These are phyloP conservation scores for Dactylella cylindrospora DNA, from an alignment of 2,329 filamentous ascomycete genomes.

Conservation along the genomic window DNA sequence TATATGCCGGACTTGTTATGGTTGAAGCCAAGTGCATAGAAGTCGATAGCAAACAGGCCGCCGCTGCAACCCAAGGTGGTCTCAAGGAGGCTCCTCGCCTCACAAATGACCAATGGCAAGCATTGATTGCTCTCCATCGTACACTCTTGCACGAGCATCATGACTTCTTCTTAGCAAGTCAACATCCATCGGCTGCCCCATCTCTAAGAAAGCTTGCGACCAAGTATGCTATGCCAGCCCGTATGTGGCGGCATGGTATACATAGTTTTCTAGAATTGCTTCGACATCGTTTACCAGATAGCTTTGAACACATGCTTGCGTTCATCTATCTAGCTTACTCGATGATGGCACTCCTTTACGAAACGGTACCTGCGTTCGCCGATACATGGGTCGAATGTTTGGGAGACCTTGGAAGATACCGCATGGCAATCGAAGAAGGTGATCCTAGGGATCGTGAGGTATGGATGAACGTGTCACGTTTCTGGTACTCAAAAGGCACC, in stretches of 20 bases:
- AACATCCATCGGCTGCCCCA: conserved; percentile 75
- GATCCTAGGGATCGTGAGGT: conserved; percentile 72
- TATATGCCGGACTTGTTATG: conserved; percentile 80
- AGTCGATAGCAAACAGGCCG: conserved; percentile 66
- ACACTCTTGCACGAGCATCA: conserved; percentile 80
- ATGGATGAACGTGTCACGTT: conserved; percentile 76
- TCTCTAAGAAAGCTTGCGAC: conserved; percentile 68
- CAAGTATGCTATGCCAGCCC: conserved; percentile 86
- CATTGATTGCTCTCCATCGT: conserved; percentile 76
- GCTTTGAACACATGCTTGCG: conserved; percentile 82
- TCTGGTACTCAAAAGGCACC: conserved; percentile 83
- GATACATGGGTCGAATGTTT: conserved; percentile 94
- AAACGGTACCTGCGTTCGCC: conserved; percentile 78
- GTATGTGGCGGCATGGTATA: conserved; percentile 94
- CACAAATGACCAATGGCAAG: conserved; percentile 75
- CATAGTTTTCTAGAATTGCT: conserved; percentile 79
- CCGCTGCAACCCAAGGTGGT: conserved; percentile 52
- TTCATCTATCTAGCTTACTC: conserved; percentile 89
- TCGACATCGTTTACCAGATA: conserved; percentile 70
- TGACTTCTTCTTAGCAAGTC: conserved; percentile 81
- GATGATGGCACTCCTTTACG: conserved; percentile 83
- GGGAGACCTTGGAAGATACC: conserved; percentile 72
- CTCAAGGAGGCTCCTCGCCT: conserved; percentile 51
- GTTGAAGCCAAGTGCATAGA: conserved; percentile 87
- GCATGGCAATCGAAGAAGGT: conserved; percentile 88